These are phyloP conservation scores for Cercospora brassicicola DNA, from an alignment of 2,329 filamentous ascomycete species.

Conservation along the genomic window DNA sequence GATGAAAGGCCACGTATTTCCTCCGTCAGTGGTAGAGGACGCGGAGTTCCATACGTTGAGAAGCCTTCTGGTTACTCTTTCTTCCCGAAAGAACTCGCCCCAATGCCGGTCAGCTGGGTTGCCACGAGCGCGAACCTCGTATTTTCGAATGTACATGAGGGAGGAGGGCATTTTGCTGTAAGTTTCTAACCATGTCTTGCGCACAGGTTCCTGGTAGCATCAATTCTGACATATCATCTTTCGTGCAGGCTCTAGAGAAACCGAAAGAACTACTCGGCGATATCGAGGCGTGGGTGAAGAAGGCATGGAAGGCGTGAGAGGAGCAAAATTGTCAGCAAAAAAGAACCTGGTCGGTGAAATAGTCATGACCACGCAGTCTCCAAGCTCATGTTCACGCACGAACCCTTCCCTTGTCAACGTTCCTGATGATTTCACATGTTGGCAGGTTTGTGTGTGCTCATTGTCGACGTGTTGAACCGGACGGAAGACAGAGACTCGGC, in stretches of 20 bases:
- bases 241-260: conserved; percentile 39
- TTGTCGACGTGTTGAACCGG: background rate
- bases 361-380: background rate
- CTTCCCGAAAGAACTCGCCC: conserved; percentile 47
- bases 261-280: conserved; percentile 37
- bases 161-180: conserved; percentile 43
- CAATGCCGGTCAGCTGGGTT: conserved; percentile 42
- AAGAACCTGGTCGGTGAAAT: background rate
- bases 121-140: conserved; percentile 42
- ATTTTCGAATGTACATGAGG: conserved; percentile 42
- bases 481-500: background rate
- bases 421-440: background rate
- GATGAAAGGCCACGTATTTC: conserved; percentile 25
- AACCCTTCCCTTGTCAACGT: background rate
- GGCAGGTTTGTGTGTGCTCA: background rate
- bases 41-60: conserved; percentile 33
- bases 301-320: conserved; percentile 32
- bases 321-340: background rate
- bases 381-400: background rate
- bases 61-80: conserved; percentile 49
- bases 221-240: background rate
- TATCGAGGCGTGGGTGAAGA: conserved; percentile 38
- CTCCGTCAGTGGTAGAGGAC: conserved; percentile 15
- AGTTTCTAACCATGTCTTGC: background rate
- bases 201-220: background rate